Conservation (phyloP, 164 flowering plant genomes). For the Umbilicus rupestris region DNA sequence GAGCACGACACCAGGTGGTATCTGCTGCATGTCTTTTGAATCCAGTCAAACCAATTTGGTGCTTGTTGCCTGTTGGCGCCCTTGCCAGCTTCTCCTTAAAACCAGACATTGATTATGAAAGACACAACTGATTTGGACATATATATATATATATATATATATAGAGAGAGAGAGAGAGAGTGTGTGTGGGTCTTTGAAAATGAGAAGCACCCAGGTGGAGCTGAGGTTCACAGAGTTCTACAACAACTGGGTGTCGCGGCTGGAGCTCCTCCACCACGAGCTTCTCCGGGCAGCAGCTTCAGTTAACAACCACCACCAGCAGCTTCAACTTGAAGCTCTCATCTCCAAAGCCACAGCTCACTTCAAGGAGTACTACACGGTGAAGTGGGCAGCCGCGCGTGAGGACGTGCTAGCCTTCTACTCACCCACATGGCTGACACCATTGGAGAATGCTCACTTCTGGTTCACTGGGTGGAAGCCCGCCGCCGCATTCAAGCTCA, state of each 20-base stretch:
- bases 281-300: background rate
- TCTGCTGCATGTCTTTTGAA: background rate
- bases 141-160: no score
- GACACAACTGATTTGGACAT: no score
- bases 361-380: constrained; percentile 1
- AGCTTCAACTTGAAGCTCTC: background rate
- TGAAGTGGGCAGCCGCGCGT: background rate
- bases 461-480: constrained; percentile 4
- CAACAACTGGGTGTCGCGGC: background rate
- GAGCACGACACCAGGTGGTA: background rate
- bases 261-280: background rate
- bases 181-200: background rate
- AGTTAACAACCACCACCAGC: background rate
- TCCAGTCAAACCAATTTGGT: background rate
- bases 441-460: constrained; percentile 4
- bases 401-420: constrained; percentile 1
- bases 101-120: no score
- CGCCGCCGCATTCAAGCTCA: background rate
- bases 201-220: background rate
- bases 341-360: background rate
- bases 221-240: background rate
- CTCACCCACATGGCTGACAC: background rate
- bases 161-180: background rate
- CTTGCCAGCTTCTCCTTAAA: no score
- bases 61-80: no score